Evolutionary conservation across 805 yeast genomes (phyloP).

Genomic region (Aciculoconidium aculeatum): DNA sequence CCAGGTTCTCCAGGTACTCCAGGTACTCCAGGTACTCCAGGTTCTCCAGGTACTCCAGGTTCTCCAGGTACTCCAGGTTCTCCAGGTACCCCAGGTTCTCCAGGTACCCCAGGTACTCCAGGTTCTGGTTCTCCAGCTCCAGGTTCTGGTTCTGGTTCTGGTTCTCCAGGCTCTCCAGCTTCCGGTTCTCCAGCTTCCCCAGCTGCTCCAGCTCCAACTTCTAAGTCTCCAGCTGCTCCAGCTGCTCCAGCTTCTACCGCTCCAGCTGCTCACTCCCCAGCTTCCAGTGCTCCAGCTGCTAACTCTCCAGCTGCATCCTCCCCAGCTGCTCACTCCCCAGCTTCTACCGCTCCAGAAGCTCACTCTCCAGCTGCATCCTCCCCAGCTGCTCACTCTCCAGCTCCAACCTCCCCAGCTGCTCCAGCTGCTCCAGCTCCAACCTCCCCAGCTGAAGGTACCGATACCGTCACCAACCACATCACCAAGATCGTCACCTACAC

Average conservation of each 20-base stretch:
- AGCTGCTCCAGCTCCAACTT: constrained; percentile 30
- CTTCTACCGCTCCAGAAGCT: too few species aligned
- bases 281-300: constrained; percentile 7
- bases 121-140: constrained; percentile 19
- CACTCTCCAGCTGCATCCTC: constrained; percentile 25
- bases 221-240: constrained; percentile 16
- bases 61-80: too few species aligned
- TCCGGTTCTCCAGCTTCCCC: constrained; percentile 14
- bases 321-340: too few species aligned
- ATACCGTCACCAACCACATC: constrained; percentile 13
- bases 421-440: constrained; percentile 22
- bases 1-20: constrained; percentile 28
- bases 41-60: constrained; percentile 14
- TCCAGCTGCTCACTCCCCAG: too few species aligned
- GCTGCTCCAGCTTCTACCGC: too few species aligned
- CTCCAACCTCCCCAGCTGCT: constrained; percentile 9
- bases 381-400: constrained; percentile 14
- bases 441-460: constrained; percentile 23
- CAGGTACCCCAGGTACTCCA: constrained; percentile 30
- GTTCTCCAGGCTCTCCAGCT: constrained; percentile 2
- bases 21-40: constrained; percentile 19
- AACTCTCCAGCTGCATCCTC: too few species aligned
- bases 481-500: constrained; percentile 34
- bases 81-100: constrained; percentile 1
- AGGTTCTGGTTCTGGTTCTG: constrained; percentile 12